These are phyloP conservation scores for Fusarium phyllophilum DNA, from an alignment of 2,329 filamentous ascomycete genomes.

Conservation along the genomic window DNA sequence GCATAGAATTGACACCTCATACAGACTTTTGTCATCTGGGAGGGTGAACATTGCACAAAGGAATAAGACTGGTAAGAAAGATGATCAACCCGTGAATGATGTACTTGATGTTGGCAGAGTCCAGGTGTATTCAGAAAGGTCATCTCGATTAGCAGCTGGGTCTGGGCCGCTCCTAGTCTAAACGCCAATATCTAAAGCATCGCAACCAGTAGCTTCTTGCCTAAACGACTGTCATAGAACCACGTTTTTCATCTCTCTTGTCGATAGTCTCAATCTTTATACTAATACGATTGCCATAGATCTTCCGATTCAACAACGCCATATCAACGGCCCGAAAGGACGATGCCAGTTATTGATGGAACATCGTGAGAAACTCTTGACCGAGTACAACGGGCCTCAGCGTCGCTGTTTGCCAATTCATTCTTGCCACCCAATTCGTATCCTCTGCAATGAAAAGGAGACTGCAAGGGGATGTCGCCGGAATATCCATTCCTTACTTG, in stretches of 20 bases:
- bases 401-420: not conserved
- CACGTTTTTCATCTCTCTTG: not conserved
- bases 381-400: too few relatives aligned
- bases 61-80: not conserved
- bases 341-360: not conserved
- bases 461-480: not conserved
- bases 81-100: not conserved
- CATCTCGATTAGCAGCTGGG: not conserved
- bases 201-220: not conserved
- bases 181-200: not conserved
- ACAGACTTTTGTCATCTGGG: not conserved
- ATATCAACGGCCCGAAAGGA: not conserved
- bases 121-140: not conserved
- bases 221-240: not conserved
- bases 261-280: not conserved
- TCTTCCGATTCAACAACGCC: not conserved
- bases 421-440: too few relatives aligned
- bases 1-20: not conserved
- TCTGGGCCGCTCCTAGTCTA: not conserved
- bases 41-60: not conserved
- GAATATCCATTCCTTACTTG: not conserved
- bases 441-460: not conserved
- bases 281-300: not conserved
- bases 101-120: not conserved
- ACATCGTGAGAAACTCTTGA: too few relatives aligned